A percentile compares a stretch with the other conserved stretches of the same genome.
Evolutionary conservation across 2,329 filamentous ascomycete genomes (phyloP).

Genomic region (Colletotrichum caudatum): DNA sequence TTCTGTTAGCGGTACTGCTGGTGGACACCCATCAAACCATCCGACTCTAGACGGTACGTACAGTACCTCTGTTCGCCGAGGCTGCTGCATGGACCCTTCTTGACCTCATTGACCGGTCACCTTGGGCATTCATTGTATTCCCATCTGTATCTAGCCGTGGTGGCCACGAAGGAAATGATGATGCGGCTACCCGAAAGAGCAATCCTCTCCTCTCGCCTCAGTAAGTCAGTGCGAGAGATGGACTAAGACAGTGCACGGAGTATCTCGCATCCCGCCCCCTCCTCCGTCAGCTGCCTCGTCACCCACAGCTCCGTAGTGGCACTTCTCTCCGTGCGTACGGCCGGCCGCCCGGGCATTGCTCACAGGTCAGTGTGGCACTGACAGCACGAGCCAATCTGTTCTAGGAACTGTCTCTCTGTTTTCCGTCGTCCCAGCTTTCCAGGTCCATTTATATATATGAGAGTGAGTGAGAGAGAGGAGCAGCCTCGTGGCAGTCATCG

Average conservation of each 20-base stretch:
- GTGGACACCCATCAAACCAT: conserved; percentile 37
- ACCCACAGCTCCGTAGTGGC: neutral
- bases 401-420: neutral
- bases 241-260: neutral
- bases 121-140: neutral
- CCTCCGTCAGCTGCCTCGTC: neutral
- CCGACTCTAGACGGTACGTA: conserved; percentile 37
- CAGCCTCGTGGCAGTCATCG: neutral
- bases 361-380: neutral
- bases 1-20: conserved; percentile 34
- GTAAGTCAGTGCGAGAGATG: neutral
- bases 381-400: neutral
- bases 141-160: neutral
- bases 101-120: neutral
- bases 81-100: conserved; percentile 11
- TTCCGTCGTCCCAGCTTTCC: neutral
- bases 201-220: neutral
- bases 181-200: neutral
- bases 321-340: conserved; percentile 14
- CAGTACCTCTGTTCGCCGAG: conserved; percentile 22
- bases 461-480: neutral
- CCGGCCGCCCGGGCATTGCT: neutral
- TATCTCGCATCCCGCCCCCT: neutral
- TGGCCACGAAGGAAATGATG: neutral
- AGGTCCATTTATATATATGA: neutral